A percentile compares a stretch with the other conserved stretches of the same genome.
Conservation (phyloP, 2,329 filamentous ascomycete species). For the Graphiopsis chlorocephala region DNA sequence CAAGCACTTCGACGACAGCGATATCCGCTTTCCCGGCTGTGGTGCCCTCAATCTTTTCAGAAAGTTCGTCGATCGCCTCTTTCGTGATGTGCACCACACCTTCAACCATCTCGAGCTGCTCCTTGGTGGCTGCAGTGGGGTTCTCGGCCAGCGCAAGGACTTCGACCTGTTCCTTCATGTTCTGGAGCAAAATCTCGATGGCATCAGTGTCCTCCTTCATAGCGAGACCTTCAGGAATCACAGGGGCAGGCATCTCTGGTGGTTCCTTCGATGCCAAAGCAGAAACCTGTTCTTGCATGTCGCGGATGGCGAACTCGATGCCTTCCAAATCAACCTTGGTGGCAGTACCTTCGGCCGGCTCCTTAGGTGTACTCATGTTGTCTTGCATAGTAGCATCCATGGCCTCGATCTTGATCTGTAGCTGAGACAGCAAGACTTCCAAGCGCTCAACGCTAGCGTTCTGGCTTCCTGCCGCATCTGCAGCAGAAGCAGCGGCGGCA, state of each 20-base stretch:
- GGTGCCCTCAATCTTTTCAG: constrained; percentile 63
- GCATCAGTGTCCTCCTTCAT: constrained; percentile 83
- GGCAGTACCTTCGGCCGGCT: constrained; percentile 36
- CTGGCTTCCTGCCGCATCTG: constrained; percentile 53
- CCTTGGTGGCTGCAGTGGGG: constrained; percentile 65
- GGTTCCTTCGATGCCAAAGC: constrained; percentile 46
- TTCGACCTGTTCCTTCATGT: constrained; percentile 84
- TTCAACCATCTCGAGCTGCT: constrained; percentile 62
- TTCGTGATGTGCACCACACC: constrained; percentile 71
- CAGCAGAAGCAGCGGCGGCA: constrained; percentile 20
- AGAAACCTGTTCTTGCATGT: constrained; percentile 62
- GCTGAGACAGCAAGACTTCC: constrained; percentile 76
- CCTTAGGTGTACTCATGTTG: constrained; percentile 42
- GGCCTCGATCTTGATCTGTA: constrained; percentile 79
- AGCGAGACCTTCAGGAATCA: constrained; percentile 52
- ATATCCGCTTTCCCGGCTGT: constrained; percentile 77
- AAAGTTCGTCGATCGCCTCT: constrained; percentile 66
- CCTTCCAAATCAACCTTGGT: constrained; percentile 54
- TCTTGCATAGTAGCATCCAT: constrained; percentile 58
- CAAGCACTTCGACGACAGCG: constrained; percentile 69
- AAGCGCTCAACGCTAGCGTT: constrained; percentile 79
- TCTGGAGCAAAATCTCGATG: constrained; percentile 84
- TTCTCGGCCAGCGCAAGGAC: constrained; percentile 64
- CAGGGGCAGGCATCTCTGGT: constrained; percentile 20
- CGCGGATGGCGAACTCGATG: constrained; percentile 46